These are phyloP conservation scores for Streptanthus diversifolius DNA, from an alignment of 345 rosid species.

Conservation along the genomic window DNA sequence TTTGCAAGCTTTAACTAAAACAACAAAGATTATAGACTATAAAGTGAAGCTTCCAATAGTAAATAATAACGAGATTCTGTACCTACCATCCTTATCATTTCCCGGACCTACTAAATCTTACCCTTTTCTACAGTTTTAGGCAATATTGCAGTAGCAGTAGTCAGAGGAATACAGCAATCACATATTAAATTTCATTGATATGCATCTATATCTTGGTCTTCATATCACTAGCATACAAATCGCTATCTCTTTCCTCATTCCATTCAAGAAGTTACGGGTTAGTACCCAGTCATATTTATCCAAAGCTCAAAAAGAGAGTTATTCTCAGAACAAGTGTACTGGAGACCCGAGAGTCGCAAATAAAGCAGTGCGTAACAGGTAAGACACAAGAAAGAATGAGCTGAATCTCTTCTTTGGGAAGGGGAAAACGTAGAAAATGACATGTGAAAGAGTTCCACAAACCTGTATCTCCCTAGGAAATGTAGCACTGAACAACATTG, in stretches of 20 bases:
- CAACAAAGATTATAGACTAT: background rate
- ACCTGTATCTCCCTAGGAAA: conserved; percentile 99
- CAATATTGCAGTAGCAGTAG: background rate
- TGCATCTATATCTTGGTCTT: background rate
- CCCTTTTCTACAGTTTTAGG: background rate
- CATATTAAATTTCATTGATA: background rate
- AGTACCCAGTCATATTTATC: background rate
- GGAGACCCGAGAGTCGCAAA: background rate
- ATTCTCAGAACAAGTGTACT: background rate
- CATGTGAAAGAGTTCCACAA: conserved; percentile 44
- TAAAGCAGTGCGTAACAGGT: background rate
- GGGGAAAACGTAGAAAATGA: conserved; percentile 42
- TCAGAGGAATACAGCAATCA: background rate
- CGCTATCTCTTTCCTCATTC: background rate
- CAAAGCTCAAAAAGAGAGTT: background rate
- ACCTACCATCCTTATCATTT: background rate
- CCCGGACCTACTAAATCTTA: background rate
- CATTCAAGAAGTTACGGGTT: background rate
- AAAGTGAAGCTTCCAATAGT: background rate
- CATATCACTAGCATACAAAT: background rate
- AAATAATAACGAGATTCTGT: background rate
- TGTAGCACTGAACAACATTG: conserved; percentile 98
- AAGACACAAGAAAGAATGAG: conserved; percentile 23
- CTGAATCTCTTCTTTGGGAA: conserved; percentile 47
- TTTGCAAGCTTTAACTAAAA: background rate